These are phyloP conservation scores for Coemansia sp. DNA, from an alignment of 192 early-diverging fungal species.

Conservation along the genomic window DNA sequence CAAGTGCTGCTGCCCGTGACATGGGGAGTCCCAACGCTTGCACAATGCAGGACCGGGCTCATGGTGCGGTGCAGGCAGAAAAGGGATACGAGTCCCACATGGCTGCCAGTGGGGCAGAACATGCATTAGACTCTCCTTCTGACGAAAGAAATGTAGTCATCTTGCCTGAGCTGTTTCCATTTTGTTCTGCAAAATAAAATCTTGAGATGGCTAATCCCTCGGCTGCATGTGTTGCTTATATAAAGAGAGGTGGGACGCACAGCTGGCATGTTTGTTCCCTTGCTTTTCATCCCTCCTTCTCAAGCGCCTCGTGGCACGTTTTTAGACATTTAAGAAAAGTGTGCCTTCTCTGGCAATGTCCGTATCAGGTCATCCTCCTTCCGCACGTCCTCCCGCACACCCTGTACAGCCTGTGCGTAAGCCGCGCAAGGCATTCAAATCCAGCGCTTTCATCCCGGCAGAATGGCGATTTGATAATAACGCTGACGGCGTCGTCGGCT, in stretches of 20 bases:
- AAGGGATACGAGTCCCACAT: not conserved
- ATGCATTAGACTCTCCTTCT: not conserved
- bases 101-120: not conserved
- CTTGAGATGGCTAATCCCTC: not conserved
- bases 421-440: slow-evolving; percentile 24
- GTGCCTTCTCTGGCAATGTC: slow-evolving; percentile 5
- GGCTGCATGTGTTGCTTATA: not conserved
- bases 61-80: not conserved
- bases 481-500: slow-evolving; percentile 16
- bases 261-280: not conserved
- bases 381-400: not conserved
- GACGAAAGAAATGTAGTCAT: not conserved
- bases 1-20: not conserved
- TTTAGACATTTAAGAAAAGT: not conserved
- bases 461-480: slow-evolving; percentile 34
- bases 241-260: not conserved
- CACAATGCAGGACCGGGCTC: not conserved
- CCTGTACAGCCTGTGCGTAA: not conserved
- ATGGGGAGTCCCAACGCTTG: not conserved
- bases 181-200: not conserved
- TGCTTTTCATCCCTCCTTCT: not conserved
- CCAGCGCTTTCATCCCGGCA: slow-evolving; percentile 38
- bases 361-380: not conserved
- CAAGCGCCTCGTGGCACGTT: not conserved
- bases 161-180: not conserved